A percentile compares a stretch with the other conserved stretches of the same genome.
Conservation (phyloP, 1,284 basidiomycete genomes). For the Ustilago hordei region DNA sequence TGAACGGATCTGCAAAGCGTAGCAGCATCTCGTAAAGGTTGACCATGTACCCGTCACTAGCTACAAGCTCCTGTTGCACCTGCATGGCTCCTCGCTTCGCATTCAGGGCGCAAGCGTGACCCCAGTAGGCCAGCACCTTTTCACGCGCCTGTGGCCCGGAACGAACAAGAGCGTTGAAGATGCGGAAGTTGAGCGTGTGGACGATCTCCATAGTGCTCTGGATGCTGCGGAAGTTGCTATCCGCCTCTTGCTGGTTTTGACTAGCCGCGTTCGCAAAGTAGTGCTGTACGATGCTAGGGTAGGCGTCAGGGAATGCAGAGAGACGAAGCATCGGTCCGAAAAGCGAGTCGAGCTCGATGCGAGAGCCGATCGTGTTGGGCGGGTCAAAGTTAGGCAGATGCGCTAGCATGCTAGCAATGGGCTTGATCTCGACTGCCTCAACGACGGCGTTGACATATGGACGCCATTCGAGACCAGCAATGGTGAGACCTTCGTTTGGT, state of each 20-base stretch:
- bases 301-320: conserved; percentile 61
- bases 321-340: conserved; percentile 64
- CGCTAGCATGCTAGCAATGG: conserved; percentile 79
- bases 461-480: conserved; percentile 78
- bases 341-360: conserved; percentile 63
- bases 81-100: conserved; percentile 88
- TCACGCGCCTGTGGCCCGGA: conserved; percentile 84
- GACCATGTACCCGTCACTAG: conserved; percentile 92
- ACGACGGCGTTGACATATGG: conserved; percentile 84
- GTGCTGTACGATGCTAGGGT: conserved; percentile 55
- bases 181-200: conserved; percentile 83
- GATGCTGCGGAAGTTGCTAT: conserved; percentile 54
- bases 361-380: conserved; percentile 73
- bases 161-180: conserved; percentile 89
- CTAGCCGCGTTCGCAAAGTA: conserved; percentile 56
- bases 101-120: conserved; percentile 81
- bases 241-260: conserved; percentile 56
- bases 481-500: conserved; percentile 62
- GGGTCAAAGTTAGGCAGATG: conserved; percentile 81
- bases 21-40: conserved; percentile 86
- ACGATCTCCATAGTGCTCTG: conserved; percentile 62
- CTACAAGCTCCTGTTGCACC: conserved; percentile 83
- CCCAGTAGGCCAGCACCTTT: conserved; percentile 85
- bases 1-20: conserved; percentile 94
- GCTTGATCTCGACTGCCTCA: conserved; percentile 82